phyloP scores from a whole-genome alignment of 495 filamentous ascomycete species.

The Penicillium pancosmium region DNA sequence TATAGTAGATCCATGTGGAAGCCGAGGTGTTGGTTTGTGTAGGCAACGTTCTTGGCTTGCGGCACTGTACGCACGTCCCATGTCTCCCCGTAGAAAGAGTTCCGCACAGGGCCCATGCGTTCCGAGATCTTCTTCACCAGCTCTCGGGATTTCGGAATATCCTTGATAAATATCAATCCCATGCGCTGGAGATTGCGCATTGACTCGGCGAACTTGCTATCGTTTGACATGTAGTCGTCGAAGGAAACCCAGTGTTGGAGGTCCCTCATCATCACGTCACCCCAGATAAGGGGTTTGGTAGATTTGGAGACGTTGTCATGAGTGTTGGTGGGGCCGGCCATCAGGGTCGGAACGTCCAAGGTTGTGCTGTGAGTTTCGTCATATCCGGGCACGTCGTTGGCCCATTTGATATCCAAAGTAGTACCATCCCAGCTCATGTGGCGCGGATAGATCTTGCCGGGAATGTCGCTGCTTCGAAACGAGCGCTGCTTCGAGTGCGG shows the following conservation, averaged over 20 bases:
- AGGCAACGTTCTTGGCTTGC: conserved; percentile 85
- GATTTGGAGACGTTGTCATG: conserved; percentile 1
- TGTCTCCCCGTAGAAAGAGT: conserved; percentile 85
- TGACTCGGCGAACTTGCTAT: conserved; percentile 53
- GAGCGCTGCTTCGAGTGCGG: conserved; percentile 79
- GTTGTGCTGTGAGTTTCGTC: conserved; percentile 50
- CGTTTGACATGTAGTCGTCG: conserved; percentile 65
- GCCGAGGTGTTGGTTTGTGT: conserved; percentile 76
- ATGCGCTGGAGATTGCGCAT: conserved; percentile 55
- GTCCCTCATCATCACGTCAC: conserved; percentile 20
- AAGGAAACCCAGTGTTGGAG: conserved; percentile 59
- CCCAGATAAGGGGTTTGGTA: conserved; percentile 38
- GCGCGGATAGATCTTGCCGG: conserved; percentile 47
- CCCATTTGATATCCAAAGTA: conserved; percentile 63
- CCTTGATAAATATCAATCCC: conserved; percentile 73
- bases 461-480: conserved; percentile 75
- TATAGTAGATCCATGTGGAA: conserved; percentile 95
- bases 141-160: conserved; percentile 64
- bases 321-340: conserved; percentile 7
- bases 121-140: conserved; percentile 68
- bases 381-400: conserved; percentile 56
- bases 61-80: conserved; percentile 84
- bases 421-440: conserved; percentile 36
- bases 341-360: conserved; percentile 39
- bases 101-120: conserved; percentile 72